Evolutionary conservation across 2,329 filamentous ascomycete genomes (phyloP), one percentile per base, ranked within the genome.

Genomic region (Aspergillus niger): DNA sequence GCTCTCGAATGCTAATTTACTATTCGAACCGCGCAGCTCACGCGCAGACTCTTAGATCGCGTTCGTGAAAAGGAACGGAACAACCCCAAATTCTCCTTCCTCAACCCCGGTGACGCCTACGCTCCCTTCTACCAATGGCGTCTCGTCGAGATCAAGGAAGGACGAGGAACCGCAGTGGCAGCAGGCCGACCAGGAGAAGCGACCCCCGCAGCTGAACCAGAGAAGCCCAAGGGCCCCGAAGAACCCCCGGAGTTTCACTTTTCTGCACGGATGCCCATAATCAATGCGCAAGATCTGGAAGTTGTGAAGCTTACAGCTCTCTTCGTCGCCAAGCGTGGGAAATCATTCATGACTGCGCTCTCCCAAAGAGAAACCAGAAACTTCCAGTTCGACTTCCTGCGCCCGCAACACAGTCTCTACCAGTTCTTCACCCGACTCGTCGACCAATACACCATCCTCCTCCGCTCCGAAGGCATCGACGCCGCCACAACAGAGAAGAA

Each of bases 181-280:
- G 90, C 91, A 59, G 92, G 92, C 55, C 86, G 90, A 67, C 84
- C 83, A 47, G 88, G 85, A 60, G 90, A 92, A 68, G 79, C 81
- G 13, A 79, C 81, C 22, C 81, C 81, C 44, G 79, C 76, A 15
- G 80, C 81, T 54, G 81, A 80, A 67, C 81, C 77, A 53, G 84
- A 86, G 75, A 92, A 90, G 73, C 89, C 91, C 47, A 86, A 90
- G 76, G 94, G 93, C 22, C 94, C 94, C 7, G 88, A 89, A 47
- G 88, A 93, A 71, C 95, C 95, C 15, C 86, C 90, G 59, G 90
- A 93, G 70, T 98, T 96, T 72, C 86, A 91, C 68, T 99, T 97
- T 80, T 97, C 92, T 58, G 93, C 95, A 68, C 90, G 93, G 74
- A 97, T 98, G 91, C 95, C 95, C 60, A 94, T 93, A 68, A 97